Evolutionary conservation across 2,329 filamentous ascomycete genomes (phyloP), one percentile per base, ranked within the genome.

Genomic region (Aspergillus sp.): DNA sequence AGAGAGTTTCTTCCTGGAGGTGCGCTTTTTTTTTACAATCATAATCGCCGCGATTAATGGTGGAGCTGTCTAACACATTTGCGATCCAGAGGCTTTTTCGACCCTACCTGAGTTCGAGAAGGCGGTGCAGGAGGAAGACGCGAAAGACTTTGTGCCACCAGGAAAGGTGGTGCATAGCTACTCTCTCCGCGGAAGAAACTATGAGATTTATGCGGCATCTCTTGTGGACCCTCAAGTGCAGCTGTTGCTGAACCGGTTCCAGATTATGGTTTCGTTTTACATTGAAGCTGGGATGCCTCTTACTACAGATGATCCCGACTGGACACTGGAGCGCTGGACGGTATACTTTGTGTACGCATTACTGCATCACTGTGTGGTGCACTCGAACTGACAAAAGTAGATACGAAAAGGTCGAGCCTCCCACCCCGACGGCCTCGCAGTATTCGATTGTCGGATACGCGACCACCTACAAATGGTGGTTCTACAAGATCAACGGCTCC

Each of bases 271-370:
- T 5, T 87, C 92, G 17, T 83, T 98, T 62, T 96, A 93, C 75
- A 97, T 99, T 64, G 96, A 99, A 76, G 95, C 92, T 30, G 95
- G 93, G n/a, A 91, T 87, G 4, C 87, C 87, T 43, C 88, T 97
- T 50, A 86, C 86, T 17, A 80, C 89, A 2, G 87, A 93, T 45
- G 84, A 91, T 56, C 85, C 89, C 0, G 90, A 93, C 64, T 89
- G 87, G 83, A 89, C 87, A 0, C 78, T 89, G 22, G 86, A 93
- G 63, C 86, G 94, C 70, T 99, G 95, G 95, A 93, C 91, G 0
- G 80, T 98, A n/a, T 98, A 93, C 79, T 88, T 97, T 68, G 82
- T 97, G 59, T 94, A 90, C 76, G 76, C 25, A 7, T 49, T 4
- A 41, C 45, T 49, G 28, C 9, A 4, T 8, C 9, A 38, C n/a